Conservation (phyloP, 2,329 filamentous ascomycete genomes). For the Beauveria brongniartii region DNA sequence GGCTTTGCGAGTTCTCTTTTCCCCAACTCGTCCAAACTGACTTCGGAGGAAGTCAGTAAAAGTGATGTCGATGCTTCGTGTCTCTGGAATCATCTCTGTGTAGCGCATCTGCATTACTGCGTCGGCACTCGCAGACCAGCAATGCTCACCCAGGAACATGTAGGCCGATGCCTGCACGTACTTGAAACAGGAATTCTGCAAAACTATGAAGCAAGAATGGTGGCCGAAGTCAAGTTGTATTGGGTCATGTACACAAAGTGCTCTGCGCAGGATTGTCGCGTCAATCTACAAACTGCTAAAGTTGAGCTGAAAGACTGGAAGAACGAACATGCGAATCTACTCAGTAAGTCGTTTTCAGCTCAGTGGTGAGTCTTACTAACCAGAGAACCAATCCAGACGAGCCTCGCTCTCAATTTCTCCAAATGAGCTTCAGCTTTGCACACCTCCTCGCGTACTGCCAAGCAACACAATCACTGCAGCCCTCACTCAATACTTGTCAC, state of each 20-base stretch:
- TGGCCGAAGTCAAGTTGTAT: conserved; percentile 20
- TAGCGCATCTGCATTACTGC: conserved; percentile 23
- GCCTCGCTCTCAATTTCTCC: conserved; percentile 22
- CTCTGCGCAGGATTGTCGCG: not conserved
- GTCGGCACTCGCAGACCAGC: conserved; percentile 19
- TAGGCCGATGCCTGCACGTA: conserved; percentile 16
- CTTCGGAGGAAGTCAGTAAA: no score
- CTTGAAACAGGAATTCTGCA: conserved; percentile 8
- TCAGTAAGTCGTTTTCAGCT: not conserved
- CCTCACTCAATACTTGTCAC: conserved; percentile 9
- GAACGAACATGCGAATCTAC: conserved; percentile 16
- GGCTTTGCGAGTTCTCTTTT: conserved; percentile 15
- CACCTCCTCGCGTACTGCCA: conserved; percentile 18
- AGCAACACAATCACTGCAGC: conserved; percentile 15
- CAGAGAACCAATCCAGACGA: conserved; percentile 10
- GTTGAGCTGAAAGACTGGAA: conserved; percentile 16
- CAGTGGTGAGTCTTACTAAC: no score
- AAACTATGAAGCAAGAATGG: conserved; percentile 22
- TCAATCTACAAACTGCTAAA: conserved; percentile 11
- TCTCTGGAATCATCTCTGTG: conserved; percentile 22
- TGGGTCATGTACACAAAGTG: conserved; percentile 21
- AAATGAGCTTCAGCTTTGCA: conserved; percentile 23
- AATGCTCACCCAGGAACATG: conserved; percentile 15
- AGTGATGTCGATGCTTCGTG: conserved; percentile 15
- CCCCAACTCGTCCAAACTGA: no score